Percentiles rank a stretch among this genome's conserved stretches.
Evolutionary conservation across 169 alveolate species (phyloP).

Genomic region (Neospora caninum): DNA sequence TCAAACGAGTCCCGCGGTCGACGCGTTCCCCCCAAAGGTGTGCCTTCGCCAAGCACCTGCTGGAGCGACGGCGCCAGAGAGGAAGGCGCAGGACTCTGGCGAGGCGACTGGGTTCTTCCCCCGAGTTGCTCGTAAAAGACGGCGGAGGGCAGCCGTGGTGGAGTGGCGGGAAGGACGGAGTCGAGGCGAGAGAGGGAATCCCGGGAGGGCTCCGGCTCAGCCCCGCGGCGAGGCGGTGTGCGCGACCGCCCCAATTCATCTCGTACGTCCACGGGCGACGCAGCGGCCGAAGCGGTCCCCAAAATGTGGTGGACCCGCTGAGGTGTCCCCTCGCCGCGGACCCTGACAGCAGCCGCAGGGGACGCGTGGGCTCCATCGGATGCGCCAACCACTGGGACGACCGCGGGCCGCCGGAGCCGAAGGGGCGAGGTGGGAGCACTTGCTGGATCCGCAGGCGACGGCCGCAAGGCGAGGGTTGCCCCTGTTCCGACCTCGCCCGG

Average conservation of each 20-base stretch:
- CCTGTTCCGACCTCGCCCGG: no score
- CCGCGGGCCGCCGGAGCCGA: background rate
- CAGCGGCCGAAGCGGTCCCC: background rate
- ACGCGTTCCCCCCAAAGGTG: background rate
- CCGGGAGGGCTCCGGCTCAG: background rate
- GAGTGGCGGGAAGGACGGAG: background rate
- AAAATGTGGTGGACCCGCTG: background rate
- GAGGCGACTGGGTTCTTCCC: background rate
- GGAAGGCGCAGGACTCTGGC: background rate
- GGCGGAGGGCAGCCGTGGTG: background rate
- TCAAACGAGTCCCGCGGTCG: constrained; percentile 32
- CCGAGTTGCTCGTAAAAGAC: background rate
- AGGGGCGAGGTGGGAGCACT: background rate
- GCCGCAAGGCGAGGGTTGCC: no score
- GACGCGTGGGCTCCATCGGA: background rate
- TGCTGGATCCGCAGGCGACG: no score
- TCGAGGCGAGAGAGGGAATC: background rate
- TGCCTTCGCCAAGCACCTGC: background rate
- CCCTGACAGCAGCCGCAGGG: background rate
- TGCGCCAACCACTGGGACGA: background rate
- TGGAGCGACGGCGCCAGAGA: constrained; percentile 9
- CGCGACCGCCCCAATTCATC: background rate
- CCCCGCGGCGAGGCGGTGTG: background rate
- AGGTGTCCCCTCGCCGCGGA: background rate
- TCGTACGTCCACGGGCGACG: background rate